phyloP scores from a whole-genome alignment of 2,329 filamentous ascomycete genomes.

The Penicillium sp. region DNA sequence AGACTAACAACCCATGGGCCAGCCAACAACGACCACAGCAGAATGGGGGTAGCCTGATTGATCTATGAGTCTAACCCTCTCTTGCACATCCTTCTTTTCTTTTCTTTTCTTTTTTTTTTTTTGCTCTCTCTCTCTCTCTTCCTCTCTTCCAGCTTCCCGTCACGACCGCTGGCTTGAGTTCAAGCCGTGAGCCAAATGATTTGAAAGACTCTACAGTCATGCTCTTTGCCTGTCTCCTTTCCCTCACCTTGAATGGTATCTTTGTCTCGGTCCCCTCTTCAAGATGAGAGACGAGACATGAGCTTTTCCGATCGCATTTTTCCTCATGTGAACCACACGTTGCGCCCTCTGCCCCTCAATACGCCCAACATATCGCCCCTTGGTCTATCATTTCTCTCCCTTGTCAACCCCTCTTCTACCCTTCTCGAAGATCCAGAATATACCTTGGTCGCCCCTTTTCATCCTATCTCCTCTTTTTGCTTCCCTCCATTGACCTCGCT shows the following conservation, averaged over 20 bases:
- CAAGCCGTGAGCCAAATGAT: no score
- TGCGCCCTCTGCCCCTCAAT: neutral
- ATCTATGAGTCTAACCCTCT: slow-evolving; percentile 41
- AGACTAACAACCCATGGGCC: slow-evolving; percentile 52
- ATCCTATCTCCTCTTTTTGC: neutral
- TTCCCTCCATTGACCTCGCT: no score
- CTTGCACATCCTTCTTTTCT: neutral
- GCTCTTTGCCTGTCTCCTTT: no score
- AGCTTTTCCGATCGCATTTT: no score
- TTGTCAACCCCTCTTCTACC: neutral
- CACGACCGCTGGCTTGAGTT: no score
- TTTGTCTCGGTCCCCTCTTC: no score
- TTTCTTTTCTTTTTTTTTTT: neutral
- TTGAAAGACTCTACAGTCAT: no score
- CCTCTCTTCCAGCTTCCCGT: no score
- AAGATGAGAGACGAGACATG: no score
- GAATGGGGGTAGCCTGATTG: slow-evolving; percentile 55
- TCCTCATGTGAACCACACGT: no score
- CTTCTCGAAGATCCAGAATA: neutral
- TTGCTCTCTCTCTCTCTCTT: no score
- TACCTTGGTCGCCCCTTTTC: neutral
- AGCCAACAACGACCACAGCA: slow-evolving; percentile 40
- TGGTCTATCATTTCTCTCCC: neutral
- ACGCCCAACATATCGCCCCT: neutral
- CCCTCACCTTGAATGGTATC: no score